These are phyloP conservation scores for Phytophthora vignae DNA, from an alignment of 352 stramenopile genomes.

Conservation along the genomic window DNA sequence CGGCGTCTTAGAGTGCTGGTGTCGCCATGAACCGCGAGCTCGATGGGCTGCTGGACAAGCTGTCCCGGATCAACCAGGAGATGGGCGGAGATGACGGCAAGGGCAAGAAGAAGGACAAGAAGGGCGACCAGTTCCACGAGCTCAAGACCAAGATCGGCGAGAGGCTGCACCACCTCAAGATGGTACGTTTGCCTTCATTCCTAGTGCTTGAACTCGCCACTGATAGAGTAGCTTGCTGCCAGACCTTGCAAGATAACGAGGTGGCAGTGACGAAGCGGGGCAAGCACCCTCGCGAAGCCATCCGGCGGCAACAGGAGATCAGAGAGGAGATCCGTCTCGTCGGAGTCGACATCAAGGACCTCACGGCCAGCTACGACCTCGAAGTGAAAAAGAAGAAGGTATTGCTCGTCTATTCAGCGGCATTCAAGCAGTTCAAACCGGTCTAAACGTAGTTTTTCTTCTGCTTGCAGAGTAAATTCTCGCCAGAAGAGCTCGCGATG, in stretches of 20 bases:
- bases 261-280: constrained; percentile 59
- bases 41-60: constrained; percentile 77
- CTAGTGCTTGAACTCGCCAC: not conserved
- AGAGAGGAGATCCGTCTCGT: constrained; percentile 82
- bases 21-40: constrained; percentile 75
- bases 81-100: constrained; percentile 80
- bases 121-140: constrained; percentile 79
- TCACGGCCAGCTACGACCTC: constrained; percentile 72
- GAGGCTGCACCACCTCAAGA: constrained; percentile 79
- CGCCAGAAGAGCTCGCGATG: constrained; percentile 75
- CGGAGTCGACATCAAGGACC: constrained; percentile 76
- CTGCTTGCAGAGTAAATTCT: constrained; percentile 71
- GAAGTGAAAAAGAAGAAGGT: constrained; percentile 90
- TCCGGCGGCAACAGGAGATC: constrained; percentile 82
- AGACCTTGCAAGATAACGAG: constrained; percentile 83
- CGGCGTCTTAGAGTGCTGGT: not conserved
- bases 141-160: constrained; percentile 84
- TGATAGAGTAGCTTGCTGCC: not conserved
- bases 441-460: constrained; percentile 4
- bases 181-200: constrained; percentile 43
- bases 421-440: not conserved
- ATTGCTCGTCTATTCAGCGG: not conserved
- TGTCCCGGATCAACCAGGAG: constrained; percentile 81
- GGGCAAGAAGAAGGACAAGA: constrained; percentile 73
- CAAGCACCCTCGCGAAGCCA: constrained; percentile 83